Percentiles rank a stretch among this genome's conserved stretches.
Conservation (phyloP, 345 rosid species). For the Bruguiera parviflora region DNA sequence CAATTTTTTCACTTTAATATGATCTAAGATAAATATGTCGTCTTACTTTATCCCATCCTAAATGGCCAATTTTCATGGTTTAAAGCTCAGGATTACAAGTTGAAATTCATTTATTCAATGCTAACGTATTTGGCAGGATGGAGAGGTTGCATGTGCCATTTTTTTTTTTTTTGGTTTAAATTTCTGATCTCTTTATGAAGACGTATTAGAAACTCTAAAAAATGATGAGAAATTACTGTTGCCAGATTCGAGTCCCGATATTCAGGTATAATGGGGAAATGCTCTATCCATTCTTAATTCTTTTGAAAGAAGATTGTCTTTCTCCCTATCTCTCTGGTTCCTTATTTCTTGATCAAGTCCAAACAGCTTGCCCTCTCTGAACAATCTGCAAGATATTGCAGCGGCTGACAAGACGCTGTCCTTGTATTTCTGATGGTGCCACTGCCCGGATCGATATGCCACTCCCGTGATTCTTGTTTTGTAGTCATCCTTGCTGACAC, state of each 20-base stretch:
- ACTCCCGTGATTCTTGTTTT: conserved; percentile 54
- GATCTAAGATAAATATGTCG: too few relatives aligned
- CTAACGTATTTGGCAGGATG: neutral
- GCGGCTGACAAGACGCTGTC: conserved; percentile 55
- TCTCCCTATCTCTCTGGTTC: conserved; percentile 3
- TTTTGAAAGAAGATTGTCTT: neutral
- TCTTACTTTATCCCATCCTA: too few relatives aligned
- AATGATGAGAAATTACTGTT: conserved; percentile 15
- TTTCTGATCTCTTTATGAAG: neutral
- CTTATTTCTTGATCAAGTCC: conserved; percentile 15
- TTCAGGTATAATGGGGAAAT: conserved; percentile 34
- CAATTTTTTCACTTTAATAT: too few relatives aligned
- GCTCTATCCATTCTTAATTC: neutral
- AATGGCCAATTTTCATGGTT: too few relatives aligned
- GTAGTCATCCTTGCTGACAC: conserved; percentile 16
- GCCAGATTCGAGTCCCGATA: conserved; percentile 39
- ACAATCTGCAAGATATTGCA: conserved; percentile 30
- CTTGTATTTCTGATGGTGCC: conserved; percentile 14
- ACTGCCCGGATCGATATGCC: conserved; percentile 20
- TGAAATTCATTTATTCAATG: too few relatives aligned
- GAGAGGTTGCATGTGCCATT: conserved; percentile 23
- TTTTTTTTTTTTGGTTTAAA: too few relatives aligned
- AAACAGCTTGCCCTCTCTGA: conserved; percentile 16
- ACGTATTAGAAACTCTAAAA: conserved; percentile 15
- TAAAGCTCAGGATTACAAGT: too few relatives aligned